Base-by-base conservation (phyloP, 441 rosid species). In the Erysimum pusillum region DNA sequence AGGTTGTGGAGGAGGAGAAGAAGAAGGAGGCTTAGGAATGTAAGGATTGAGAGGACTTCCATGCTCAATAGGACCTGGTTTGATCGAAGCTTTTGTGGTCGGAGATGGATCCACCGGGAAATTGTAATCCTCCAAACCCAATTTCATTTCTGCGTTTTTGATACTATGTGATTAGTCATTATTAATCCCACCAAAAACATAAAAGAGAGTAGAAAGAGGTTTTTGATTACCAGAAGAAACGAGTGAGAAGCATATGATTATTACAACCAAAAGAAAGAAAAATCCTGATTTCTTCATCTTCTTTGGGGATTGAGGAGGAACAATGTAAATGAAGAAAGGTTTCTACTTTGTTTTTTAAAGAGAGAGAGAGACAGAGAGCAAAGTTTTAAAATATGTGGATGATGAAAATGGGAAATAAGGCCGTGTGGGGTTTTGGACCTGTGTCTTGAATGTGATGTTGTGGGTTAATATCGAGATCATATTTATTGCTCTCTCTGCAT, bases 21-120 rank as follows among this genome's bases (percentile, higher is more conserved):
- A 39, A 54, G 62, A 5, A 61, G 74, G 82, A 39, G 76, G 79
- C n/a, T 79, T 74, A 17, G 76, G 71, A 2, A 79, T 69, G 13
- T 46, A 79, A 54, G 82, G 82, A 49, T 69, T 69, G 7, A 64
- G 54, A 56, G 82, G 82, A n/a, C 3, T 34, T 69, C 82, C 82
- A 57, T 79, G 82, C 17, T 79, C 76, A 2, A 74, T 69, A 46
- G 82, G 72, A 62, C 82, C 82, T 69, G 58, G 44, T 56, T 14
- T 74, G 0, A 68, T 25, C 41, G 74, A 72, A 0, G 54, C 17
- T 49, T 67, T 78, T 51, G 77, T 22, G 0, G 67, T 69, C 17
- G 82, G 82, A 48, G 76, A 3, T 63, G 76, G 76, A 64, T 79
- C 73, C 49, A 69, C 56, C 7, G 53, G 5, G 13, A 38, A 2